phyloP scores from a whole-genome alignment of 495 filamentous ascomycete species.

The Delitschia confertaspora region DNA sequence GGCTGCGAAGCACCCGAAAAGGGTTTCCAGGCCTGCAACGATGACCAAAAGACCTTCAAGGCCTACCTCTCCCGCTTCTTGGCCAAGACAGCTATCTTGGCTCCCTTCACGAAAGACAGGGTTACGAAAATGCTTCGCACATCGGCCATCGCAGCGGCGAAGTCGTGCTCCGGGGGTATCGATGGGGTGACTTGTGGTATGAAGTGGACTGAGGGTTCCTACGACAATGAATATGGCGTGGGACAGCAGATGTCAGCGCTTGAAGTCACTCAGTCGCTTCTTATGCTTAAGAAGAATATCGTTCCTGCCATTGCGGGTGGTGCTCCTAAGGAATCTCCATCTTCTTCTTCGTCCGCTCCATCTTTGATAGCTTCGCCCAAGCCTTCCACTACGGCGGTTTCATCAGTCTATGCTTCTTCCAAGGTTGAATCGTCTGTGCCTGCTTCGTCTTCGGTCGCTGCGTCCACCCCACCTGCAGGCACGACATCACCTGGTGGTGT shows the following conservation, averaged over 20 bases:
- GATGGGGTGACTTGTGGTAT: slow-evolving; percentile 28
- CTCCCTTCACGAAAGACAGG: slow-evolving; percentile 33
- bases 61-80: slow-evolving; percentile 41
- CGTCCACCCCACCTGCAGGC: background rate
- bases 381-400: background rate
- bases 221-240: slow-evolving; percentile 35
- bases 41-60: slow-evolving; percentile 40
- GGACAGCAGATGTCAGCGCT: slow-evolving; percentile 67
- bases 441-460: background rate
- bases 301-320: slow-evolving; percentile 9
- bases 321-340: slow-evolving; percentile 5
- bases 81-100: slow-evolving; percentile 35
- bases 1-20: slow-evolving; percentile 33
- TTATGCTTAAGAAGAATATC: slow-evolving; percentile 16
- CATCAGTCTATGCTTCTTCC: background rate
- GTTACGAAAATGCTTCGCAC: slow-evolving; percentile 29
- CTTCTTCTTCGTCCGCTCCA: background rate
- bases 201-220: slow-evolving; percentile 37
- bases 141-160: slow-evolving; percentile 36
- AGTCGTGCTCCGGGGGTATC: slow-evolving; percentile 33
- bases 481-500: background rate
- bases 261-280: slow-evolving; percentile 56
- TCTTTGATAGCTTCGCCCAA: background rate
- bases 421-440: background rate
- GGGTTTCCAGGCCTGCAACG: slow-evolving; percentile 31